These are phyloP conservation scores for Chlorella sp. DNA, from an alignment of 139 green algal species.

Conservation along the genomic window DNA sequence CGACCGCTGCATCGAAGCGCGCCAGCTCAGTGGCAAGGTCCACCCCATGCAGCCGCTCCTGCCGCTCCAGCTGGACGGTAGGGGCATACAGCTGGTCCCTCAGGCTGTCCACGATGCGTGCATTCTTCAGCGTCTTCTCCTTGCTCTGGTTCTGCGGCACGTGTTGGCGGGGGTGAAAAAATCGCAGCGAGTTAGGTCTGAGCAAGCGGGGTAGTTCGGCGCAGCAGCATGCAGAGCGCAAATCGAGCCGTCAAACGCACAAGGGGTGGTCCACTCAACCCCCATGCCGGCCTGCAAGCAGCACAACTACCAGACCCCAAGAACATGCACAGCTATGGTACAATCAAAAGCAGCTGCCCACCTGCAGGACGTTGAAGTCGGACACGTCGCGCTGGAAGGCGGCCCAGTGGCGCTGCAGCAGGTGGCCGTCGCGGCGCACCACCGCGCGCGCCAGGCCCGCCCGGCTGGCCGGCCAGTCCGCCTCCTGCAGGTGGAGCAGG, in stretches of 20 bases:
- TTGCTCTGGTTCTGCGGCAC: background rate
- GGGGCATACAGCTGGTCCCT: background rate
- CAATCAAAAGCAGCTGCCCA: background rate
- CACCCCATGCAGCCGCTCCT: conserved; percentile 19
- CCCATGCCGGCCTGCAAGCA: background rate
- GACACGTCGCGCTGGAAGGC: background rate
- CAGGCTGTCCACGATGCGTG: background rate
- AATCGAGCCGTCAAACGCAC: too few species aligned
- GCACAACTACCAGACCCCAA: background rate
- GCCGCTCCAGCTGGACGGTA: background rate
- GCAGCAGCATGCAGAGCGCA: too few species aligned
- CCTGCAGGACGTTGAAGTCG: conserved; percentile 11
- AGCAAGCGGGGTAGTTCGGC: too few species aligned
- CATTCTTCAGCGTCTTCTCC: background rate
- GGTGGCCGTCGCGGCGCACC: background rate
- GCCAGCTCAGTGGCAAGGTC: background rate
- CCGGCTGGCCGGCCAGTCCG: background rate
- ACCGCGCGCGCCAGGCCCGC: background rate
- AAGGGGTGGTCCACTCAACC: too few species aligned
- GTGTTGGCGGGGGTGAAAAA: background rate
- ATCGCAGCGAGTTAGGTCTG: too few species aligned
- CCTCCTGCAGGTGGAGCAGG: background rate
- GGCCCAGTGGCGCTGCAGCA: background rate
- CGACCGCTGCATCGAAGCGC: background rate
- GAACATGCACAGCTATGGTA: too few species aligned